These are phyloP conservation scores for Trypanosoma avium DNA, from an alignment of 208 protist species.

Conservation along the genomic window DNA sequence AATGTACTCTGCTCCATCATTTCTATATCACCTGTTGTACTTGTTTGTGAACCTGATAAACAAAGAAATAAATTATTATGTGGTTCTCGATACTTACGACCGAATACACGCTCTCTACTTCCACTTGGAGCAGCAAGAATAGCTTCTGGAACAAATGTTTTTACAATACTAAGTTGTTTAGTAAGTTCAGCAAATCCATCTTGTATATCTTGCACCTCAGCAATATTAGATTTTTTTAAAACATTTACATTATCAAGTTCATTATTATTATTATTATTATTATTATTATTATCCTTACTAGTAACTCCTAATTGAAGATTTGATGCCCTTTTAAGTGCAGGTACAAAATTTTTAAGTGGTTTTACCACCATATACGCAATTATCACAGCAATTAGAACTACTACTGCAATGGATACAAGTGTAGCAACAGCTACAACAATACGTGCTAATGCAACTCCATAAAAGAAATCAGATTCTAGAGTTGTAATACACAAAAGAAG, in stretches of 20 bases:
- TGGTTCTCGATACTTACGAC: neutral
- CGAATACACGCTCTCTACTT: neutral
- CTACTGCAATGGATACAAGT: slow-evolving; percentile 41
- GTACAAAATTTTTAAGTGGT: slow-evolving; percentile 38
- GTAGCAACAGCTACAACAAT: slow-evolving; percentile 33
- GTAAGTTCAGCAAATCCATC: slow-evolving; percentile 20
- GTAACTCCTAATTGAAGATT: slow-evolving; percentile 42
- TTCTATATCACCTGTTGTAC: neutral
- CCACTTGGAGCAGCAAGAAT: slow-evolving; percentile 8
- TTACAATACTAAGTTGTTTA: slow-evolving; percentile 10
- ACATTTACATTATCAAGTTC: too few relatives aligned
- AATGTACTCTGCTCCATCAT: neutral
- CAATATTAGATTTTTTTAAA: slow-evolving; percentile 7
- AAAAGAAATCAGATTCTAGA: slow-evolving; percentile 49
- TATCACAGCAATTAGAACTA: slow-evolving; percentile 37
- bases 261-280: slow-evolving; percentile 8
- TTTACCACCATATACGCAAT: slow-evolving; percentile 39
- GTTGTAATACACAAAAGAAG: slow-evolving; percentile 45
- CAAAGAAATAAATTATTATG: neutral
- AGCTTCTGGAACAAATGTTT: slow-evolving; percentile 21
- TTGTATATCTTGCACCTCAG: slow-evolving; percentile 12
- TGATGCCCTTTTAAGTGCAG: slow-evolving; percentile 52
- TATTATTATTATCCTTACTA: slow-evolving; percentile 13
- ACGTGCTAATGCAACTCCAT: neutral
- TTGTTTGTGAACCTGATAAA: neutral